Base-by-base conservation (phyloP, 2,329 filamentous ascomycete genomes). In the Chrysoporthe puriensis region DNA sequence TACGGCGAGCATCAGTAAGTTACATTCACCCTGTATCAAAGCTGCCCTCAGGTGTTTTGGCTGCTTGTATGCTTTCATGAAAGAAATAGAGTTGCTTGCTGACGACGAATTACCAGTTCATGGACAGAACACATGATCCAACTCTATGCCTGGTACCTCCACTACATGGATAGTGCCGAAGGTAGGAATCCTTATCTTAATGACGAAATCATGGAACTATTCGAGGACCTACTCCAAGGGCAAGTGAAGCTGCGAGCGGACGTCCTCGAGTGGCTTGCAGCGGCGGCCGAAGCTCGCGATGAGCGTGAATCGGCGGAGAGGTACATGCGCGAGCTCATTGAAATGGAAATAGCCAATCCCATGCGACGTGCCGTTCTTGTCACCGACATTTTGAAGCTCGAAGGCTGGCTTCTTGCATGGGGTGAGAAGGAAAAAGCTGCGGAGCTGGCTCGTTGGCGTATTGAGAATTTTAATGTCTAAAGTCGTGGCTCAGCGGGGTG, bases 311-410 rank as follows among this genome's bases (percentile, higher is more conserved):
- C 26, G 1, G 59, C 64, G 3, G 64, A 66, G 42, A n/a, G 32
- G 16, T 66, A 66, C n/a, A 66, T 66, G 64, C 64, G 59, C 32
- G 52, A 63, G 18, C 59, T 66, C 16, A 66, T 66, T 9, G 11
- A 56, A n/a, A 42, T 42, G 18, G 43, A 40, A 18, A 61, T 66
- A 8, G 26, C 50, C 11, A 32, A 58, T 46, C 16, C 52, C 14
- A 1, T 42, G 9, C 42, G 48, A 46, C 60, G 43, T 16, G 36
- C 46, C 13, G 40, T 62, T 4, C 18, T 48, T 3, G 43, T 62
- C 16, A 58, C 50, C 16, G 50, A 26, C 3, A 44, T 52, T 43
- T 42, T 67, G 60, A 58, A 63, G 6, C 60, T 67, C 8, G 60
- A 67, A 32, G 34, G 16, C 21, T 67, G 65, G 65, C 57, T 67